These are phyloP conservation scores for Fraxinus excelsior DNA, from an alignment of 257 asterid species.

Conservation along the genomic window DNA sequence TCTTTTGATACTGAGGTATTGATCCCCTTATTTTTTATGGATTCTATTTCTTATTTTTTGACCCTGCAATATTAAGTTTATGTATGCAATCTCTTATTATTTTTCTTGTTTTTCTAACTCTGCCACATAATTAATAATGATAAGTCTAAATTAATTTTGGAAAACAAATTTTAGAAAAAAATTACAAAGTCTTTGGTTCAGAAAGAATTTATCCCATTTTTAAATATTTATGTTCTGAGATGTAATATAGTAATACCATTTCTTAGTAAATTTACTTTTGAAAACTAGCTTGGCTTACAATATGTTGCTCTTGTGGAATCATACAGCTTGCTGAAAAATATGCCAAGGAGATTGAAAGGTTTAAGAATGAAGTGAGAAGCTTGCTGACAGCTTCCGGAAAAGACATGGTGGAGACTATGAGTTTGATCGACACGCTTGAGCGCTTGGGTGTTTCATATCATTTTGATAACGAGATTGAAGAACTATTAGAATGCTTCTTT, in stretches of 20 bases:
- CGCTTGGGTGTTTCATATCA: conserved; percentile 1
- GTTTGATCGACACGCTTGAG: neutral
- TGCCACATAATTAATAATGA: too few species aligned
- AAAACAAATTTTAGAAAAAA: too few species aligned
- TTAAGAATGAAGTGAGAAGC: neutral
- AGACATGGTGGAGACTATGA: neutral
- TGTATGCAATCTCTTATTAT: too few species aligned
- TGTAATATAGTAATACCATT: too few species aligned
- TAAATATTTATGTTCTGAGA: too few species aligned
- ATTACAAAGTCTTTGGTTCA: neutral
- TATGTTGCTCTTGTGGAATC: neutral
- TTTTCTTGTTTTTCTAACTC: too few species aligned
- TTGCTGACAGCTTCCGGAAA: neutral
- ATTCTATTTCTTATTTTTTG: too few species aligned
- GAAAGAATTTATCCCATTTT: neutral
- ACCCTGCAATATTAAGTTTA: too few species aligned
- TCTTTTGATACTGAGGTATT: neutral
- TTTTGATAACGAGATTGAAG: neutral
- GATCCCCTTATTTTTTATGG: neutral
- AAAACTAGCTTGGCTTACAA: neutral
- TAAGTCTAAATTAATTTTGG: too few species aligned
- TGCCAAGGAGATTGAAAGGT: neutral
- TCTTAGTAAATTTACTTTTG: too few species aligned
- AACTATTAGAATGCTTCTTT: neutral
- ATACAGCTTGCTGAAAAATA: neutral